phyloP scores from a whole-genome alignment of 768 basidiomycete species.

The Ramaria rubella region DNA sequence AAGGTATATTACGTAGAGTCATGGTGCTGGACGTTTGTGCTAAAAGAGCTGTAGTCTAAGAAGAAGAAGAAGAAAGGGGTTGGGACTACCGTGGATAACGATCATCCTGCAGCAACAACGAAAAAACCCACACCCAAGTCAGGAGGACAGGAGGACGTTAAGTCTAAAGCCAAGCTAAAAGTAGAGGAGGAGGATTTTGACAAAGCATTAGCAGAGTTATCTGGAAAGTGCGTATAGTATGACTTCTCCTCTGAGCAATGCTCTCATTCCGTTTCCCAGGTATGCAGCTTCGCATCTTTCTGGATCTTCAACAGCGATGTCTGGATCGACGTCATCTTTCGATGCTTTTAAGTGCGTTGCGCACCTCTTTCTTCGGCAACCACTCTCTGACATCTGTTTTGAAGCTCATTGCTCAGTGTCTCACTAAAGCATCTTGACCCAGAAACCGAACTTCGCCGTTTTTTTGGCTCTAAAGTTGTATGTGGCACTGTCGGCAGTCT shows the following conservation, averaged over 20 bases:
- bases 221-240: constrained; percentile 48
- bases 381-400: not conserved
- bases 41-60: constrained; percentile 24
- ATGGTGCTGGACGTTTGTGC: not conserved
- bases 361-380: not conserved
- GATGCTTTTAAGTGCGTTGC: constrained; percentile 5
- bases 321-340: constrained; percentile 22
- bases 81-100: constrained; percentile 3
- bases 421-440: constrained; percentile 76
- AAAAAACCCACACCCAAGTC: constrained; percentile 20
- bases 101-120: constrained; percentile 7
- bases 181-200: constrained; percentile 76
- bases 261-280: constrained; percentile 23
- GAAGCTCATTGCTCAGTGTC: constrained; percentile 57
- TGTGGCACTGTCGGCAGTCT: constrained; percentile 30
- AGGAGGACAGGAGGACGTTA: constrained; percentile 23
- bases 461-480: constrained; percentile 90
- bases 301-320: not conserved
- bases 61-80: constrained; percentile 35
- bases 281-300: constrained; percentile 13
- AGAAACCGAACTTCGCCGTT: constrained; percentile 85
- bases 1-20: constrained; percentile 8
- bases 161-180: constrained; percentile 51
- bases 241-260: not conserved
- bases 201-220: constrained; percentile 76